phyloP scores from a whole-genome alignment of 805 yeast genomes.

The Candida palmyrensis region DNA sequence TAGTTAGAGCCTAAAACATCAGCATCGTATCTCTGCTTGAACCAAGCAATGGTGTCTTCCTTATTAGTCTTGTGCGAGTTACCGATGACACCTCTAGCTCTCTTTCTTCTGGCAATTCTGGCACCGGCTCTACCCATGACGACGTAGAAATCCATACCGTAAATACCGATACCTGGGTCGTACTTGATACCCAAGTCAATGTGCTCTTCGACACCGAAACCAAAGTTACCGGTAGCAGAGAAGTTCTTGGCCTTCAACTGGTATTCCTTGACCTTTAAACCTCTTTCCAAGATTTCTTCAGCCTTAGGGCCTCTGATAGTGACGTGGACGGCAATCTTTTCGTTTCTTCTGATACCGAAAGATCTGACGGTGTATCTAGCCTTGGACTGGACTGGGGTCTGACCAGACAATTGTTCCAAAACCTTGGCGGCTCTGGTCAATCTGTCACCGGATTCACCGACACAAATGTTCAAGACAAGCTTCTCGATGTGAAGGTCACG shows the following conservation, averaged over 20 bases:
- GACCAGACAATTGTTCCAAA: slow-evolving; percentile 99
- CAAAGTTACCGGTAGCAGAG: slow-evolving; percentile 99
- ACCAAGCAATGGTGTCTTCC: slow-evolving; percentile 96
- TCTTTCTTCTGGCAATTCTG: slow-evolving; percentile 98
- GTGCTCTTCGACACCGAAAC: slow-evolving; percentile 99
- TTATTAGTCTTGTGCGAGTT: slow-evolving; percentile 85
- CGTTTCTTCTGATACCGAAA: slow-evolving; percentile 99
- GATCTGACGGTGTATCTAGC: slow-evolving; percentile 99
- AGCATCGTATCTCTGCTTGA: slow-evolving; percentile 99
- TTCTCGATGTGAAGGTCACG: slow-evolving; percentile 99
- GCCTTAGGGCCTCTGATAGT: slow-evolving; percentile 99
- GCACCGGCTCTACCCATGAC: slow-evolving; percentile 99
- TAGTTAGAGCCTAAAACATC: slow-evolving; percentile 79
- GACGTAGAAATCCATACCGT: slow-evolving; percentile 99
- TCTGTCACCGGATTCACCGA: slow-evolving; percentile 99
- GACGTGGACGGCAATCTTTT: slow-evolving; percentile 98
- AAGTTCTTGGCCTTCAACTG: slow-evolving; percentile 93
- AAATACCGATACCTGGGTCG: slow-evolving; percentile 98
- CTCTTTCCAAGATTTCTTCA: slow-evolving; percentile 97
- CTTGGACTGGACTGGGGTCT: slow-evolving; percentile 99
- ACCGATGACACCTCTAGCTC: slow-evolving; percentile 84
- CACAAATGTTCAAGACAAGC: slow-evolving; percentile 99
- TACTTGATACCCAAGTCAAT: slow-evolving; percentile 99
- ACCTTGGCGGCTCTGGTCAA: slow-evolving; percentile 99
- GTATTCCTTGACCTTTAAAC: slow-evolving; percentile 99